Percentiles rank a stretch among this genome's conserved stretches.
Conservation (phyloP, 2,329 filamentous ascomycete species). For the Colletotrichum chlorophyti region DNA sequence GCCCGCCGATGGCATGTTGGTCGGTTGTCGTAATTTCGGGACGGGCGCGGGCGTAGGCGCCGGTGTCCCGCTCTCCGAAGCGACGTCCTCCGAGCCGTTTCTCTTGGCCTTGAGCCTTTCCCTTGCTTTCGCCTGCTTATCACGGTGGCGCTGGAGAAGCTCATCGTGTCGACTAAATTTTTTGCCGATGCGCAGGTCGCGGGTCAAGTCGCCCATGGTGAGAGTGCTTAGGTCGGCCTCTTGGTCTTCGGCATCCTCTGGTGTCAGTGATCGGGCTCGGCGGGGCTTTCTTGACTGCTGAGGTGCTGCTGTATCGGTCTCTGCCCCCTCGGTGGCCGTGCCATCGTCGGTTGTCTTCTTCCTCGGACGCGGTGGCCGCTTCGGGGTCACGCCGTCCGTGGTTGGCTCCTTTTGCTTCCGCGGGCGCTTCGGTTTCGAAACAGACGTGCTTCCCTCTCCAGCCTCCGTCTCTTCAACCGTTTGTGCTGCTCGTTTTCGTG, state of each 20-base stretch:
- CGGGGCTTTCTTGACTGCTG: constrained; percentile 28
- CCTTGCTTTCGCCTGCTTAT: constrained; percentile 44
- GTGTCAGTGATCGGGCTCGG: constrained; percentile 58
- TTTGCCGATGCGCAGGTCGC: constrained; percentile 74
- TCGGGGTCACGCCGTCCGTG: constrained; percentile 11
- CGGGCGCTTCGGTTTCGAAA: constrained; percentile 27
- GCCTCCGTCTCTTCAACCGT: constrained; percentile 12
- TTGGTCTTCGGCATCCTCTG: constrained; percentile 67
- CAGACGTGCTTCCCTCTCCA: neutral
- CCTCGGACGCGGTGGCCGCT: constrained; percentile 28
- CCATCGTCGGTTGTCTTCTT: constrained; percentile 21
- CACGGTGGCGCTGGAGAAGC: constrained; percentile 71
- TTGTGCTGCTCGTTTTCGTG: constrained; percentile 19
- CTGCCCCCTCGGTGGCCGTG: constrained; percentile 6
- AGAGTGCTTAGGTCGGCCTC: constrained; percentile 70
- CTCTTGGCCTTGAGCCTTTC: constrained; percentile 40
- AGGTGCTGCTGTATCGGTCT: constrained; percentile 22
- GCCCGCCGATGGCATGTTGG: constrained; percentile 39
- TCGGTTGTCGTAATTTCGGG: constrained; percentile 32
- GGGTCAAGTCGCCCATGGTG: constrained; percentile 76
- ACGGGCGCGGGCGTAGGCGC: constrained; percentile 30
- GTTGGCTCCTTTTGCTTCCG: constrained; percentile 26
- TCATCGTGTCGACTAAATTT: constrained; percentile 77
- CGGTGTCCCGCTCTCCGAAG: constrained; percentile 29
- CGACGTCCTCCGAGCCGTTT: constrained; percentile 29